phyloP scores from a whole-genome alignment of 2,329 filamentous ascomycete species.

The Alternaria panax region DNA sequence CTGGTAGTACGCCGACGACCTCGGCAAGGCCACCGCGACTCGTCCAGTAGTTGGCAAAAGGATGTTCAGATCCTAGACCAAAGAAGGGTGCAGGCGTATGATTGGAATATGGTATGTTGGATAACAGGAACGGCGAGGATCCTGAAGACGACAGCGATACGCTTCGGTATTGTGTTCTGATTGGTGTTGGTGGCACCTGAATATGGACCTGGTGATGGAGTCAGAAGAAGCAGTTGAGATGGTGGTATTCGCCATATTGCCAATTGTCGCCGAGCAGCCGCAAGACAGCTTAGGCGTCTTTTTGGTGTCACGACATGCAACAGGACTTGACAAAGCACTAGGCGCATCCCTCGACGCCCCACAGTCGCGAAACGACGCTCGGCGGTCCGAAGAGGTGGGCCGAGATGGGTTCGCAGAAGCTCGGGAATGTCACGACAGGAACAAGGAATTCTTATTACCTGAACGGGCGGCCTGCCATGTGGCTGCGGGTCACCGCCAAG shows the following conservation, averaged over 20 bases:
- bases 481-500: constrained; percentile 35
- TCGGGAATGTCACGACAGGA: constrained; percentile 17
- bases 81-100: constrained; percentile 79
- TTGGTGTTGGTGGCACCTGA: constrained; percentile 41
- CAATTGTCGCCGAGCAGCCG: too few relatives aligned
- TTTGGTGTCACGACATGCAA: too few relatives aligned
- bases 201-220: constrained; percentile 22
- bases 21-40: constrained; percentile 77
- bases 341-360: neutral
- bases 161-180: constrained; percentile 41
- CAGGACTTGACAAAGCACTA: too few relatives aligned
- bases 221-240: constrained; percentile 17
- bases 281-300: too few relatives aligned
- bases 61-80: constrained; percentile 79
- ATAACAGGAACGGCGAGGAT: constrained; percentile 65
- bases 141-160: constrained; percentile 49
- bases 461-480: constrained; percentile 33
- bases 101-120: constrained; percentile 75
- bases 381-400: constrained; percentile 9
- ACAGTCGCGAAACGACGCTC: neutral
- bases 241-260: neutral
- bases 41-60: constrained; percentile 86
- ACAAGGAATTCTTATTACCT: constrained; percentile 37
- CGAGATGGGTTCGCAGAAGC: constrained; percentile 23
- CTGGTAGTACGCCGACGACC: constrained; percentile 76